phyloP scores from a whole-genome alignment of 2,329 filamentous ascomycete species.

The Fusarium mexicanum region DNA sequence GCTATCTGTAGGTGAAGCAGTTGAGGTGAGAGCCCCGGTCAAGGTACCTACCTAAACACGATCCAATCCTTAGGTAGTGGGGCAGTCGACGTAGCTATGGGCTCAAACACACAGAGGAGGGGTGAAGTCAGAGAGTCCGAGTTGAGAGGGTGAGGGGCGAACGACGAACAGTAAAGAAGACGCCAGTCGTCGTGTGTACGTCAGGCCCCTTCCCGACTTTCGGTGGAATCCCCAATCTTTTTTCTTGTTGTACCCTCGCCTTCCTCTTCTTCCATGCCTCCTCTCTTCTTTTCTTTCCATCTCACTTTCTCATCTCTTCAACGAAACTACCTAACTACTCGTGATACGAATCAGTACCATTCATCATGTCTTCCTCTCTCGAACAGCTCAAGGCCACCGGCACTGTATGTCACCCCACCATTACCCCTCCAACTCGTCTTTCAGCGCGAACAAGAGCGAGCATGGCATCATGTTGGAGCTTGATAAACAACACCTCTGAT shows the following conservation, averaged over 20 bases:
- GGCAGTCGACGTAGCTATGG: slow-evolving; percentile 16
- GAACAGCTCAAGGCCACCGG: slow-evolving; percentile 97
- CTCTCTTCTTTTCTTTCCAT: slow-evolving; percentile 13
- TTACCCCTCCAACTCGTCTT: slow-evolving; percentile 46
- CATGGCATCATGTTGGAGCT: slow-evolving; percentile 4
- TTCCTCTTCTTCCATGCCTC: slow-evolving; percentile 12
- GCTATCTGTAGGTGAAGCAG: slow-evolving; percentile 15
- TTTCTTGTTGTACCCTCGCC: slow-evolving; percentile 22
- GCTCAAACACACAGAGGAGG: slow-evolving; percentile 27
- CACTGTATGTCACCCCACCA: slow-evolving; percentile 76
- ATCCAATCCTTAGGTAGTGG: slow-evolving; percentile 2
- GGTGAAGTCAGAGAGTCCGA: slow-evolving; percentile 2
- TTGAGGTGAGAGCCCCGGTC: slow-evolving; percentile 28
- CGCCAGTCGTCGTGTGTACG: slow-evolving; percentile 34
- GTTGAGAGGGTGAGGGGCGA: slow-evolving; percentile 24
- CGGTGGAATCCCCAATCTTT: slow-evolving; percentile 33
- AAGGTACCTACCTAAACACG: slow-evolving; percentile 10
- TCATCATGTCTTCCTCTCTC: slow-evolving; percentile 83
- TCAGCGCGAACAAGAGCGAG: slow-evolving; percentile 20
- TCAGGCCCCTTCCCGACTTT: slow-evolving; percentile 37
- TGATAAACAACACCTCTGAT: neutral
- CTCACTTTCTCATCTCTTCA: slow-evolving; percentile 17
- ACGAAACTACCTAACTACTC: slow-evolving; percentile 20
- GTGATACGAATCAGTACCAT: slow-evolving; percentile 22
- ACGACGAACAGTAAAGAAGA: slow-evolving; percentile 29